Evolutionary conservation across 768 basidiomycete species (phyloP).

Genomic region (Rhodocollybia butyracea): DNA sequence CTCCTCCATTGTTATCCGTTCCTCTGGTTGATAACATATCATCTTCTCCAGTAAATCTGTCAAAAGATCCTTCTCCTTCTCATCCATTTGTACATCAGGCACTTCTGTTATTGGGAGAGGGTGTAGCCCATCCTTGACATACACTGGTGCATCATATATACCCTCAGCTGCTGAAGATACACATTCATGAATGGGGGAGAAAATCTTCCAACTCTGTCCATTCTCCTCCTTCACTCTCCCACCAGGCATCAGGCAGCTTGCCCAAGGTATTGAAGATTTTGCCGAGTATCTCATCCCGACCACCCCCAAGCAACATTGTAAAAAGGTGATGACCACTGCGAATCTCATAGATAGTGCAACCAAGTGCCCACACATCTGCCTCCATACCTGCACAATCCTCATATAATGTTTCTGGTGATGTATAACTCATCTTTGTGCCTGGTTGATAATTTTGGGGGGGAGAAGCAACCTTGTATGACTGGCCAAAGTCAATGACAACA

Average conservation of each 20-base stretch:
- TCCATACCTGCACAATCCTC: neutral
- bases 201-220: slow-evolving; percentile 20
- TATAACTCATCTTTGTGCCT: slow-evolving; percentile 16
- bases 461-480: slow-evolving; percentile 16
- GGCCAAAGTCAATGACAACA: slow-evolving; percentile 23
- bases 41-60: slow-evolving; percentile 38
- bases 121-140: slow-evolving; percentile 25
- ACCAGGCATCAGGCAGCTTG: slow-evolving; percentile 40
- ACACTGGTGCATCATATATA: slow-evolving; percentile 19
- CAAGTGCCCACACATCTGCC: slow-evolving; percentile 11
- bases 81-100: slow-evolving; percentile 19
- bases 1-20: slow-evolving; percentile 33
- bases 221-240: slow-evolving; percentile 27
- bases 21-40: slow-evolving; percentile 38
- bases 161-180: slow-evolving; percentile 28
- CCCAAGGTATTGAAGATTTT: slow-evolving; percentile 35
- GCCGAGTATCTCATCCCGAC: slow-evolving; percentile 26
- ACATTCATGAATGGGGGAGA: slow-evolving; percentile 26
- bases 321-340: slow-evolving; percentile 28
- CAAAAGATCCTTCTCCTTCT: slow-evolving; percentile 31
- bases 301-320: slow-evolving; percentile 30
- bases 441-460: slow-evolving; percentile 18
- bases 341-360: slow-evolving; percentile 9
- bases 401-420: neutral
- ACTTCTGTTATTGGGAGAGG: slow-evolving; percentile 27